These are phyloP conservation scores for Huntiella moniliformis DNA, from an alignment of 2,329 filamentous ascomycete genomes.

Conservation along the genomic window DNA sequence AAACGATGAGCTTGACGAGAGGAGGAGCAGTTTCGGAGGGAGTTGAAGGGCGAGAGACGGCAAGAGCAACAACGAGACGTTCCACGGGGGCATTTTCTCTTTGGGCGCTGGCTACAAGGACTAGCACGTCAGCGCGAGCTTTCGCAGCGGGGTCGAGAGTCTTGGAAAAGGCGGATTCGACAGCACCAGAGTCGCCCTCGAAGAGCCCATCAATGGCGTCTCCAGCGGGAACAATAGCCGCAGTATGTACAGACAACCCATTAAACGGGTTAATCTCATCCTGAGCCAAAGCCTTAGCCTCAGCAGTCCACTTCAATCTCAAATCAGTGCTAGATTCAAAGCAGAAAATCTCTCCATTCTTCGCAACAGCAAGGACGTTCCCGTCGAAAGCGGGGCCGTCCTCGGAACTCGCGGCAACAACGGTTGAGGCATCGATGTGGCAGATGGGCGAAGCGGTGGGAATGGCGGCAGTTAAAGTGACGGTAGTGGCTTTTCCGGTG, in stretches of 20 bases:
- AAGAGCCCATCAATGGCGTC: constrained; percentile 37
- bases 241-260: constrained; percentile 30
- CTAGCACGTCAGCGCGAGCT: constrained; percentile 31
- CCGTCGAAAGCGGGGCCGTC: constrained; percentile 6
- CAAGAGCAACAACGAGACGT: constrained; percentile 21
- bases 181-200: constrained; percentile 30
- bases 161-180: constrained; percentile 11
- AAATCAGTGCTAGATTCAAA: constrained; percentile 36
- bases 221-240: constrained; percentile 24
- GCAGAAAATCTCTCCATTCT: constrained; percentile 41
- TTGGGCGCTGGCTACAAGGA: constrained; percentile 19
- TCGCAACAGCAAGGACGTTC: constrained; percentile 34
- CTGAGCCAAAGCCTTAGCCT: constrained; percentile 24
- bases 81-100: constrained; percentile 13
- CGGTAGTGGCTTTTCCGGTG: constrained; percentile 33
- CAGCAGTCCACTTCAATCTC: constrained; percentile 28
- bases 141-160: constrained; percentile 1
- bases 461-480: constrained; percentile 27
- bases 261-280: constrained; percentile 19
- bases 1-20: constrained; percentile 23
- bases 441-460: constrained; percentile 19
- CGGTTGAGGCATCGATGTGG: constrained; percentile 13
- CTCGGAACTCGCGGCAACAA: not conserved
- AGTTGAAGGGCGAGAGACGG: constrained; percentile 12
- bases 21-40: constrained; percentile 13